Conservation (phyloP, 1,139 yeast species). For the Sugiyamaella paludigena region DNA sequence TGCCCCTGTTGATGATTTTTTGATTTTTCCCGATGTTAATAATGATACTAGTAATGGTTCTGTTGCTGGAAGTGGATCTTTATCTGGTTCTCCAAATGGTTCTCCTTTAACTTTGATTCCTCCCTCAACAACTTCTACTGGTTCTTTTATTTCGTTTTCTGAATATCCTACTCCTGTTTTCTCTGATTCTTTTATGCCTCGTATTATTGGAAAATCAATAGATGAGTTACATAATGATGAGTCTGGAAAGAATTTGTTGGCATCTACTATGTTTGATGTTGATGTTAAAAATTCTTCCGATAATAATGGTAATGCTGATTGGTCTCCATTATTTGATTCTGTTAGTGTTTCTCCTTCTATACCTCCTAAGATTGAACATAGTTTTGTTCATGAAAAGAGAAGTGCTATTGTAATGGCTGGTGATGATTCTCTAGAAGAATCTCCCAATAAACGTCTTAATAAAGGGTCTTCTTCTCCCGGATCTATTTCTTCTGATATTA, state of each 20-base stretch:
- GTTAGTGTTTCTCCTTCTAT: conserved; percentile 4
- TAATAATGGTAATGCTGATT: conserved; percentile 12
- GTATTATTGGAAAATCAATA: neutral
- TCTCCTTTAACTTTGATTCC: conserved; percentile 8
- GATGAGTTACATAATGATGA: neutral
- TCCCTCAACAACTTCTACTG: conserved; percentile 9
- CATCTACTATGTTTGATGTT: conserved; percentile 16
- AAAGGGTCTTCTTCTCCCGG: neutral
- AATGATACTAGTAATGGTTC: conserved; percentile 1
- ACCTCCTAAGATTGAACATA: conserved; percentile 14
- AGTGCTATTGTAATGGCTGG: conserved; percentile 22
- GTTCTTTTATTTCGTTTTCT: neutral
- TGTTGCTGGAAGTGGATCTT: neutral
- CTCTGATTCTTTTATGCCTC: conserved; percentile 4
- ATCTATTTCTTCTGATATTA: conserved; percentile 42
- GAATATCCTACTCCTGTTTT: neutral
- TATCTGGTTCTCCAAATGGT: neutral
- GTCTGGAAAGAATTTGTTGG: conserved; percentile 3
- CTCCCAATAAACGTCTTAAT: conserved; percentile 3
- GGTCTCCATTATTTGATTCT: conserved; percentile 17
- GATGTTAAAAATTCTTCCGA: conserved; percentile 4
- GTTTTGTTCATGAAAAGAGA: conserved; percentile 22
- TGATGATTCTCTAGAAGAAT: conserved; percentile 3
- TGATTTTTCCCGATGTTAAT: conserved; percentile 10
- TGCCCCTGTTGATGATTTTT: conserved; percentile 2